Base-by-base conservation (phyloP, 1,284 basidiomycete genomes). In the Cystobasidiaceae sp. region DNA sequence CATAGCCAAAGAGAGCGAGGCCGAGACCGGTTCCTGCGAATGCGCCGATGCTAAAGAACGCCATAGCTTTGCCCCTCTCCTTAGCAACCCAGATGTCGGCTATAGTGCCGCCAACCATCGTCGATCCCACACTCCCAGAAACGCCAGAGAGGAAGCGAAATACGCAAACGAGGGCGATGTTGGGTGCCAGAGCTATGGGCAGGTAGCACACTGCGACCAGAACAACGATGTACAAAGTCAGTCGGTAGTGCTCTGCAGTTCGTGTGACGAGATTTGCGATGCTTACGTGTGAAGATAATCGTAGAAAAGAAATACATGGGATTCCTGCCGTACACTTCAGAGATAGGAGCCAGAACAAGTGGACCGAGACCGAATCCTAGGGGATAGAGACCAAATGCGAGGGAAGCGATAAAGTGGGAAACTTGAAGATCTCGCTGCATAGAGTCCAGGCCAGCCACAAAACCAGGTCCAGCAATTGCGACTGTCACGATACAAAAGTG, bases 241-340 rank as follows among this genome's bases (percentile, higher is more conserved):
- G 4, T 9, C 21, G 19, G 6, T 34, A 34, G n/a, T n/a, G n/a
- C n/a, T n/a, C n/a, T n/a, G n/a, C n/a, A n/a, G n/a, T n/a, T n/a
- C n/a, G 30, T 52, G 1, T 19, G n/a, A 4, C 11, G 28, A 21
- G 37, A 4, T 25, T 44, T 7, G 45, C 15, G 15, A 30, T 13
- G 37, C 50, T 19, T 30, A 56, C 60, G 46, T 5, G 58, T 62
- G 44, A 66, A 68, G 15, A 68, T 46, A 39, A 57, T 23, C 21
- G 85, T 78, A 0, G 83, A 74, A n/a, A 82, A 68, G 65, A 83
- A 61, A 72, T 85, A 82, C 46, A 87, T 77, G 4, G 81, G 82
- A 49, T 82, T 77, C 15, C 86, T 80, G 13, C 86, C 86, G 37
- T 84, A 75, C 3, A 87, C 77, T 45, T 68, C 67, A 9, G 46